Base-by-base conservation (phyloP, 176 grass and related monocot genomes). In the Zea luxurians region DNA sequence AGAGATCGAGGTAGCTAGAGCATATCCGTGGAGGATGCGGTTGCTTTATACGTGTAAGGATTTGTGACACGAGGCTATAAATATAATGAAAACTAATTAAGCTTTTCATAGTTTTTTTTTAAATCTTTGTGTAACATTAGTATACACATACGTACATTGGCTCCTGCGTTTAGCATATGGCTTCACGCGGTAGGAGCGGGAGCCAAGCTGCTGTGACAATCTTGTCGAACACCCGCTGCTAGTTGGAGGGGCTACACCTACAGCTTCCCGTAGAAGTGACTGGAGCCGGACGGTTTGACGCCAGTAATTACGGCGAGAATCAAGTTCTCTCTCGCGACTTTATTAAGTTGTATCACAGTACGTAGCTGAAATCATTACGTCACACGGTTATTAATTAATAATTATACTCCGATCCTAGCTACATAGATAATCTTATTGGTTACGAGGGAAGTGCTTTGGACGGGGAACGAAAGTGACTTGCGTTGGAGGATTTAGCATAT, bases 291-390 rank as follows among this genome's bases (percentile, higher is more conserved):
- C 65, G 37, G 48, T 60, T 77, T 67, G 15, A 76, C 58, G 41
- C 82, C 82, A 45, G 49, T 47, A 82, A 73, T 85, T 81, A 82
- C 78, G 82, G 82, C 48, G 74, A 58, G 18, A 84, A 85, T 66
- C 64, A 40, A 55, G 53, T 42, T 41, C 44, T 10, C 17, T 12
- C 17, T 27, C 27, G 27, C 27, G 21, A 57, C 70, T 80, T 40
- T 40, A 40, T 83, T 70, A 64, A 8, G 76, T 71, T 55, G 62
- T 64, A 16, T 59, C 34, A 35, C 73, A 60, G 50, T n/a, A n/a
- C n/a, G n/a, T 20, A 65, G 61, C 44, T 16, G 4, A 68, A 62
- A 66, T 74, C 49, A 46, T 49, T 83, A 4, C 59, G 62, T 50
- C 8, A 21, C 54, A 63, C 6, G 76, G 70, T 80, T 45, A 43